Percentiles rank a stretch among this genome's conserved stretches.
Conservation (phyloP, 1,284 basidiomycete species). For the Singerocomus rubriflavus region DNA sequence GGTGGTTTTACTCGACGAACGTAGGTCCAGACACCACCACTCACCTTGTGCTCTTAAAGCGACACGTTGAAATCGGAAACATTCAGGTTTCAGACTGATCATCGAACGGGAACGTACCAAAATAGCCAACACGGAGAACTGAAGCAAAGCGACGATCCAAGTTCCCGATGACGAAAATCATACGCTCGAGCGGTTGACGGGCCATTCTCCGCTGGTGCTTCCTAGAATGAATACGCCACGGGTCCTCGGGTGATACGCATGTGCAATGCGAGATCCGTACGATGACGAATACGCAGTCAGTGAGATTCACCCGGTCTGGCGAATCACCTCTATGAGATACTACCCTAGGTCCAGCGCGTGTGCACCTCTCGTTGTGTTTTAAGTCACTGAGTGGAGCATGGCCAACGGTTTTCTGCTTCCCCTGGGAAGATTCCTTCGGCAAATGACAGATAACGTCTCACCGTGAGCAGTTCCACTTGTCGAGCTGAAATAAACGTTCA, state of each 20-base stretch:
- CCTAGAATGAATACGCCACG: background rate
- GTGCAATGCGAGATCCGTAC: slow-evolving; percentile 4
- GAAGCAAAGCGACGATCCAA: slow-evolving; percentile 1
- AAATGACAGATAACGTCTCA: background rate
- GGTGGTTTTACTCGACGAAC: slow-evolving; percentile 1
- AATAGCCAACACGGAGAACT: background rate
- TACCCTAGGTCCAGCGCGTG: background rate
- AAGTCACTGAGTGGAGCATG: slow-evolving; percentile 1
- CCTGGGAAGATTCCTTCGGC: slow-evolving; percentile 2
- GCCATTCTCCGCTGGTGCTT: background rate
- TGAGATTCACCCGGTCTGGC: slow-evolving; percentile 9
- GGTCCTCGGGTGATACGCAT: background rate
- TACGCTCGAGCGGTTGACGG: background rate
- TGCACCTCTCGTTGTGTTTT: background rate
- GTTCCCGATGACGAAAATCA: slow-evolving; percentile 2
- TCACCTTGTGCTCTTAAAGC: background rate
- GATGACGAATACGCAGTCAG: slow-evolving; percentile 6
- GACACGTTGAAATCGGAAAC: background rate
- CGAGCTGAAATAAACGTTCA: slow-evolving; percentile 1
- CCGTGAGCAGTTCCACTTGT: background rate
- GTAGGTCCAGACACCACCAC: slow-evolving; percentile 2
- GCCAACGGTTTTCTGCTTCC: background rate
- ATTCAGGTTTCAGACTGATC: background rate
- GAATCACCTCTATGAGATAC: slow-evolving; percentile 10
- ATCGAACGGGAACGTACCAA: background rate